phyloP scores from a whole-genome alignment of 495 filamentous ascomycete genomes.

The Podospora australis region DNA sequence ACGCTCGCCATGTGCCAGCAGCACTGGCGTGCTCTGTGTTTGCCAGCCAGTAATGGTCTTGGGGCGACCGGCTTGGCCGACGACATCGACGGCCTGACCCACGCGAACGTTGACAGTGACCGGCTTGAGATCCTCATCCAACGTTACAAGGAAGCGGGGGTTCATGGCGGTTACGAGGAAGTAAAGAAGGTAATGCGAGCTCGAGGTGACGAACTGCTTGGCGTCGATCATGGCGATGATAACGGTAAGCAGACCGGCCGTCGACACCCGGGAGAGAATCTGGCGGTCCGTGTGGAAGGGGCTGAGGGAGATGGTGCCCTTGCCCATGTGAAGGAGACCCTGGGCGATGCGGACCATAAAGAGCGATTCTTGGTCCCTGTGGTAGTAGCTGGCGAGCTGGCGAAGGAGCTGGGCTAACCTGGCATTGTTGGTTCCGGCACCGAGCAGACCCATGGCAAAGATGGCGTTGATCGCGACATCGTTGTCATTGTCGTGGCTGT shows the following conservation, averaged over 20 bases:
- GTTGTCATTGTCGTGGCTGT: constrained; percentile 98
- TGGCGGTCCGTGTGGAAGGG: constrained; percentile 98
- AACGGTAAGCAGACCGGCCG: constrained; percentile 83
- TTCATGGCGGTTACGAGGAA: constrained; percentile 97
- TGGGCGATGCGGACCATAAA: constrained; percentile 99
- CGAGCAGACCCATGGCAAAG: constrained; percentile 96
- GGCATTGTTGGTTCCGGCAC: constrained; percentile 97
- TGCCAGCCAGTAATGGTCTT: constrained; percentile 99
- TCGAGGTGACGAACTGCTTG: constrained; percentile 85
- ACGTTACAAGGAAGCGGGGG: constrained; percentile 88
- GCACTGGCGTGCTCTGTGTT: constrained; percentile 94
- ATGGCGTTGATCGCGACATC: constrained; percentile 98
- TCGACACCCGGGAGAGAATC: constrained; percentile 84
- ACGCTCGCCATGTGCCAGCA: constrained; percentile 86
- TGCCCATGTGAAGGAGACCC: constrained; percentile 97
- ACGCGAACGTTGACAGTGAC: constrained; percentile 94
- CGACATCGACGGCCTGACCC: constrained; percentile 95
- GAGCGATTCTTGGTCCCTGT: constrained; percentile 86
- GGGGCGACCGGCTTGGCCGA: constrained; percentile 90
- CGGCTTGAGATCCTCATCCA: constrained; percentile 90
- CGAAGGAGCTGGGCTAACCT: constrained; percentile 88
- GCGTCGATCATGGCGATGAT: constrained; percentile 89
- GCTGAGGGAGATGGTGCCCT: constrained; percentile 89
- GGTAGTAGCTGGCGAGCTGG: constrained; percentile 96
- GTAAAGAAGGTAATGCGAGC: constrained; percentile 92